Conservation (phyloP, 176 grass and related monocot genomes). For the Chloris gayana region DNA sequence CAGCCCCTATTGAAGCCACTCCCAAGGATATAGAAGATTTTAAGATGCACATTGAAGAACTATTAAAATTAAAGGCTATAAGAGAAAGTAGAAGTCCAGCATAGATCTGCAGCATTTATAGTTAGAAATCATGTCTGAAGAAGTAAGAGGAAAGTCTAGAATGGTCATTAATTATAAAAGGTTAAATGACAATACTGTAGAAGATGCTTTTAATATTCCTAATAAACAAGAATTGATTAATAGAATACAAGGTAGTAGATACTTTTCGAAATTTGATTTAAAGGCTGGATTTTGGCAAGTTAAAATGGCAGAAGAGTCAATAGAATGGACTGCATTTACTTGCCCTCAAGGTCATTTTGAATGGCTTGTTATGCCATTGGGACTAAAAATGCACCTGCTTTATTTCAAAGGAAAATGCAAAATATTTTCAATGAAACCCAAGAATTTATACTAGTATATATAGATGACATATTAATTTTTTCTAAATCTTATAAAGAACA, state of each 20-base stretch:
- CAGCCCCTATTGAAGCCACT: not conserved
- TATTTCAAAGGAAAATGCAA: not conserved
- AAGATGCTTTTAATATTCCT: not conserved
- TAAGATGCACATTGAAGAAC: not conserved
- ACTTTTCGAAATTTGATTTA: not conserved
- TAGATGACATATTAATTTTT: not conserved
- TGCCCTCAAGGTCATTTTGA: not conserved
- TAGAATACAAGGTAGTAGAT: not conserved
- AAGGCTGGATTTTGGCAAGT: not conserved
- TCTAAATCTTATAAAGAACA: not conserved
- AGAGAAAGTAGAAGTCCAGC: not conserved
- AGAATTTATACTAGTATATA: not conserved
- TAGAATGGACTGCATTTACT: not conserved
- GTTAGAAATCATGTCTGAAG: not conserved
- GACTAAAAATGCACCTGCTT: constrained; percentile 1
- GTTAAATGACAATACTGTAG: not conserved
- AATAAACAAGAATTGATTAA: not conserved
- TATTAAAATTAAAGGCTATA: not conserved
- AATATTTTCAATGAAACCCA: not conserved
- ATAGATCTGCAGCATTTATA: not conserved
- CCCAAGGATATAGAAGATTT: constrained; percentile 22
- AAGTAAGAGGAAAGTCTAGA: not conserved
- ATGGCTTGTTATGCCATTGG: not conserved
- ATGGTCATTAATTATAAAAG: constrained; percentile 9
- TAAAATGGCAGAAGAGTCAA: not conserved